Evolutionary conservation across 441 rosid species (phyloP).

Genomic region (Kokia cookei): DNA sequence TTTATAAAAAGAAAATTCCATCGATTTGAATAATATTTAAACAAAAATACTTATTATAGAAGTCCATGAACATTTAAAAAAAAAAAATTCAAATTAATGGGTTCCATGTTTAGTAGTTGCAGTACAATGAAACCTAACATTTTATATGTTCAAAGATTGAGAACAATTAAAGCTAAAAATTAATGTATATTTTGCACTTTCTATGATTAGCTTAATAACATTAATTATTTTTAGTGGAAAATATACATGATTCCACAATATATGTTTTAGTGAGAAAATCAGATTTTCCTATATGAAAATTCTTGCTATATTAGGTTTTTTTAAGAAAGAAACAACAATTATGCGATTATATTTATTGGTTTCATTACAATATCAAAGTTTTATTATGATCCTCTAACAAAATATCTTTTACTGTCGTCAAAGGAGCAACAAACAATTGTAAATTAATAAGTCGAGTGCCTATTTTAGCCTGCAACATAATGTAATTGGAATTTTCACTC

Average conservation of each 20-base stretch:
- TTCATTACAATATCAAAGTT: too few relatives aligned
- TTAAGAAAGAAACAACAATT: too few relatives aligned
- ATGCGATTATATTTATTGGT: too few relatives aligned
- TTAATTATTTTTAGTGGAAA: not conserved
- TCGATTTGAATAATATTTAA: not conserved
- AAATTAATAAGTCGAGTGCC: too few relatives aligned
- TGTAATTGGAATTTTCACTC: too few relatives aligned
- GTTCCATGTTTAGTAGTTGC: slow-evolving; percentile 18
- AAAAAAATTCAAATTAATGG: slow-evolving; percentile 2
- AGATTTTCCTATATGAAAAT: not conserved
- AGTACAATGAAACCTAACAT: slow-evolving; percentile 19
- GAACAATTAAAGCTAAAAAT: not conserved
- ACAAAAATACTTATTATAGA: not conserved
- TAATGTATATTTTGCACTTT: not conserved
- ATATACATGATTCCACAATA: not conserved
- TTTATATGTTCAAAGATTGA: slow-evolving; percentile 23
- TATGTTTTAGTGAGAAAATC: not conserved
- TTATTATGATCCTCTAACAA: too few relatives aligned
- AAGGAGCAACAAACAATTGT: too few relatives aligned
- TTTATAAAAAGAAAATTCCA: not conserved
- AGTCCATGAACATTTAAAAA: not conserved
- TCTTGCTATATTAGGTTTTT: not conserved
- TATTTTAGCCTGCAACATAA: too few relatives aligned
- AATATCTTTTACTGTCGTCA: too few relatives aligned
- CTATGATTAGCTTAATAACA: not conserved